phyloP scores from a whole-genome alignment of 306 rosid species.

The Fragaria nilgerrensis region DNA sequence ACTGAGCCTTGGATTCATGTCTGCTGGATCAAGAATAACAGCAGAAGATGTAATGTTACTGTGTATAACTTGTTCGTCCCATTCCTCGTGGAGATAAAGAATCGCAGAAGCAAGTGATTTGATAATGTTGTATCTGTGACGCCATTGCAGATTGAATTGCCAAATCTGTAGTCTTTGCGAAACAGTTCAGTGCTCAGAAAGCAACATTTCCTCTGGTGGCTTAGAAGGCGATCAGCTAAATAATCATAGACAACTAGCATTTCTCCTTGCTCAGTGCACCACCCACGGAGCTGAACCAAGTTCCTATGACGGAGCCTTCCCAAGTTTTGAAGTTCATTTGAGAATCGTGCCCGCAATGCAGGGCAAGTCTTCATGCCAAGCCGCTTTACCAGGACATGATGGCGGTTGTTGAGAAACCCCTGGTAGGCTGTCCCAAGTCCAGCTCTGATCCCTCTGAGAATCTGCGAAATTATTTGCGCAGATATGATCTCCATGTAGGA shows the following conservation, averaged over 20 bases:
- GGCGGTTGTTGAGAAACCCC: slow-evolving; percentile 60
- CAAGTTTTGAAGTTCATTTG: slow-evolving; percentile 67
- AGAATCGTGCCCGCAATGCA: slow-evolving; percentile 72
- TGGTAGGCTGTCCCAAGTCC: slow-evolving; percentile 93
- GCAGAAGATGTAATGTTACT: slow-evolving; percentile 91
- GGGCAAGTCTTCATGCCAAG: slow-evolving; percentile 97
- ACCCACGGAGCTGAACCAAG: slow-evolving; percentile 88
- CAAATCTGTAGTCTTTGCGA: slow-evolving; percentile 35
- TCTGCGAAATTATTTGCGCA: slow-evolving; percentile 73
- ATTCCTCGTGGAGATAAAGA: slow-evolving; percentile 90
- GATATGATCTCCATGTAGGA: slow-evolving; percentile 70
- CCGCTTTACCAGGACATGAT: slow-evolving; percentile 78
- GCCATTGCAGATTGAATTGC: slow-evolving; percentile 51
- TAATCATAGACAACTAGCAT: slow-evolving; percentile 96
- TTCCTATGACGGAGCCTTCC: slow-evolving; percentile 85
- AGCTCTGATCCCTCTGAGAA: slow-evolving; percentile 77
- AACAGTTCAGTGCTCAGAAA: no score
- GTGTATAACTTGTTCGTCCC: slow-evolving; percentile 96
- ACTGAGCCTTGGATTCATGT: slow-evolving; percentile 76
- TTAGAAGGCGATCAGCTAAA: slow-evolving; percentile 69
- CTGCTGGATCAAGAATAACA: slow-evolving; percentile 73
- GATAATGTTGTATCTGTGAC: slow-evolving; percentile 65
- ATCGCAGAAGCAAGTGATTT: slow-evolving; percentile 83
- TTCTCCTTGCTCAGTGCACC: slow-evolving; percentile 99
- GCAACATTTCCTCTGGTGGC: no score